Evolutionary conservation across 208 protist genomes (phyloP), one percentile per base, ranked within the genome.

Genomic region (Leishmania amazonensis): DNA sequence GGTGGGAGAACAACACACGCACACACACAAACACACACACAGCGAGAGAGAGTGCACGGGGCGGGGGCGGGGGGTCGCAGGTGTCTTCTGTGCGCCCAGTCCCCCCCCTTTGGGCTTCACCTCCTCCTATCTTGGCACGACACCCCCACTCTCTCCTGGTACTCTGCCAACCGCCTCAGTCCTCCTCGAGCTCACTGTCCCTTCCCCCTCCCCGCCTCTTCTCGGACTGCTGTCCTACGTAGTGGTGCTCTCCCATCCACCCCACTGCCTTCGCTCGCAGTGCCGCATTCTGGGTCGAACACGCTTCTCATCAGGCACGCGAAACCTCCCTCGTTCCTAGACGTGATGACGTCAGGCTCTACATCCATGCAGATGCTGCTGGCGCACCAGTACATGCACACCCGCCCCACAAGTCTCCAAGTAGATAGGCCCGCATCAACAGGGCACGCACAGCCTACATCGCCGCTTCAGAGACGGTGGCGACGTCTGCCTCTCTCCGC

Each of bases 291-390:
- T 24, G 1, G 7, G 24, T 3, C 15, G 6, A 8, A 28, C 73
- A 76, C 73, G 45, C 53, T 47, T 58, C 38, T 42, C 17, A 35
- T 51, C n/a, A 21, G 24, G 31, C 35, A 65, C 49, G 62, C 49
- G 62, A 49, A 64, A 0, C 5, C 28, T 76, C 35, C 73, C 3
- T n/a, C 35, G 0, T 40, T 64, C n/a, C 19, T 42, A 13, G 31
- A 13, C 4, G 73, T 45, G 11, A 73, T 73, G 76, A 64, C 40
- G 62, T 57, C 42, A 2, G 15, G 31, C 15, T 8, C 28, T 15
- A 74, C 40, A 4, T 40, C 76, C 19, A 80, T 80, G 76, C 76
- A 73, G 45, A 62, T 53, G 64, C 64, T 80, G 8, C 42, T 80
- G 40, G 58, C 76, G 9, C 47, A 80, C 65, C 76, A 80, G 65